Evolutionary conservation across 768 basidiomycete species (phyloP).

Genomic region (Collybia sordida): DNA sequence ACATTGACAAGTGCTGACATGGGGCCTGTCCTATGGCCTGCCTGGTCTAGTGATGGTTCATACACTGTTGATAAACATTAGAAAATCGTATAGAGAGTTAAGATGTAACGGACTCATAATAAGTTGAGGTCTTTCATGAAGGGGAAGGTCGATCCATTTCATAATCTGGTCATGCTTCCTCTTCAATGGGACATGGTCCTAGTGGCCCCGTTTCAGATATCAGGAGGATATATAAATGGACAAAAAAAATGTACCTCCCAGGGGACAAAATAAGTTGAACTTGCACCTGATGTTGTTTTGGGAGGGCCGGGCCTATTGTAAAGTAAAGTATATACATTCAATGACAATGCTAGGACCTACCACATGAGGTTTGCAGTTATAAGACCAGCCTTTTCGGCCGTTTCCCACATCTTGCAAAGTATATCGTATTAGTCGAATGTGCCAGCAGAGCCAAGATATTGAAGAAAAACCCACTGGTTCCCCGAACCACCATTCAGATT

Average conservation of each 20-base stretch:
- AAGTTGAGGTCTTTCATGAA: constrained; percentile 71
- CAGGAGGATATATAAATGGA: not conserved
- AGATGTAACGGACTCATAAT: constrained; percentile 56
- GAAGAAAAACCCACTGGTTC: constrained; percentile 61
- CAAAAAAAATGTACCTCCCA: constrained; percentile 53
- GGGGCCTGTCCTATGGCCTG: constrained; percentile 73
- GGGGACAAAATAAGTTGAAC: constrained; percentile 76
- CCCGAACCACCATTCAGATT: constrained; percentile 82
- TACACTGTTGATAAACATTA: constrained; percentile 48
- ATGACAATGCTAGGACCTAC: constrained; percentile 39
- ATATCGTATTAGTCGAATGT: not conserved
- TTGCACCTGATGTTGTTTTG: constrained; percentile 58
- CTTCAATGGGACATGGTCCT: constrained; percentile 63
- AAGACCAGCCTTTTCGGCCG: constrained; percentile 69
- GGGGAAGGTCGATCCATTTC: constrained; percentile 78
- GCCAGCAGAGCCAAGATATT: not conserved
- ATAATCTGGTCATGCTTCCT: constrained; percentile 78
- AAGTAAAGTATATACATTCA: not conserved
- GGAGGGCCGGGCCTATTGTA: constrained; percentile 78
- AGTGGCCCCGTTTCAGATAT: constrained; percentile 1
- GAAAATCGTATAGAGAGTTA: constrained; percentile 2
- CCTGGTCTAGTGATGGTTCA: constrained; percentile 85
- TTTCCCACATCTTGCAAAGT: constrained; percentile 80
- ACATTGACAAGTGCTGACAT: constrained; percentile 72
- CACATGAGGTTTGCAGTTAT: constrained; percentile 91